A percentile compares a stretch with the other conserved stretches of the same genome.
These are phyloP conservation scores for Polygonum maritimum DNA, from an alignment of 148 eudicot genomes.

Conservation along the genomic window DNA sequence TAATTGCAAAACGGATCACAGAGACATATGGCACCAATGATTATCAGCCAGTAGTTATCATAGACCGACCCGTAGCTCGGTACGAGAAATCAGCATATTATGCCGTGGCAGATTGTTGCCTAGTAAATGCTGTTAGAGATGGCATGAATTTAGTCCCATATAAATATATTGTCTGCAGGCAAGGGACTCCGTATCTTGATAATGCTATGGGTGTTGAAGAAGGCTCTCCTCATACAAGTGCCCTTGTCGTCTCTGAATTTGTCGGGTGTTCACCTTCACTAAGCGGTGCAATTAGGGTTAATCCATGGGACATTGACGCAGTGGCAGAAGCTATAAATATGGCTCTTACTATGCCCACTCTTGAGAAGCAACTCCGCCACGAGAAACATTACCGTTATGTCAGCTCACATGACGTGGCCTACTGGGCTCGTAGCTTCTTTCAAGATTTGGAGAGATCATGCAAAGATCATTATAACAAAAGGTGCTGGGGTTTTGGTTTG, in stretches of 20 bases:
- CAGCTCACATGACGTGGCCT: constrained; percentile 85
- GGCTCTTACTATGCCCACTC: constrained; percentile 48
- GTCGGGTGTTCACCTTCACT: constrained; percentile 70
- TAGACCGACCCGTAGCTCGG: constrained; percentile 58
- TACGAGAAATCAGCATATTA: constrained; percentile 70
- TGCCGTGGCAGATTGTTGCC: constrained; percentile 62
- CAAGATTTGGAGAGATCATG: constrained; percentile 81
- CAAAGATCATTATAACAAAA: constrained; percentile 61
- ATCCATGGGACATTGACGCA: constrained; percentile 74
- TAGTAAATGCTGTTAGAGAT: constrained; percentile 70
- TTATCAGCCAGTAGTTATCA: constrained; percentile 52
- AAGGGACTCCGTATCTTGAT: constrained; percentile 38
- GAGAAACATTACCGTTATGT: constrained; percentile 78
- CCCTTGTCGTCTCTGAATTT: constrained; percentile 67
- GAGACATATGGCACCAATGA: constrained; percentile 36
- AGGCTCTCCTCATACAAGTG: constrained; percentile 47
- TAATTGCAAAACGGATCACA: constrained; percentile 43
- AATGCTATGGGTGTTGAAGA: constrained; percentile 28
- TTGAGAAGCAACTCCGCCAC: constrained; percentile 59
- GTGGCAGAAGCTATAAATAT: constrained; percentile 53
- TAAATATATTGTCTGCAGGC: constrained; percentile 61
- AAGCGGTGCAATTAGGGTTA: constrained; percentile 74
- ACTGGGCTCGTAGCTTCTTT: constrained; percentile 82
- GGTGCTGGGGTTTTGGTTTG: constrained; percentile 90
- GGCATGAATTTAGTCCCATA: constrained; percentile 74